Percentiles rank a stretch among this genome's conserved stretches.
phyloP scores from a whole-genome alignment of 441 rosid genomes.

The Pelargonium australe region DNA sequence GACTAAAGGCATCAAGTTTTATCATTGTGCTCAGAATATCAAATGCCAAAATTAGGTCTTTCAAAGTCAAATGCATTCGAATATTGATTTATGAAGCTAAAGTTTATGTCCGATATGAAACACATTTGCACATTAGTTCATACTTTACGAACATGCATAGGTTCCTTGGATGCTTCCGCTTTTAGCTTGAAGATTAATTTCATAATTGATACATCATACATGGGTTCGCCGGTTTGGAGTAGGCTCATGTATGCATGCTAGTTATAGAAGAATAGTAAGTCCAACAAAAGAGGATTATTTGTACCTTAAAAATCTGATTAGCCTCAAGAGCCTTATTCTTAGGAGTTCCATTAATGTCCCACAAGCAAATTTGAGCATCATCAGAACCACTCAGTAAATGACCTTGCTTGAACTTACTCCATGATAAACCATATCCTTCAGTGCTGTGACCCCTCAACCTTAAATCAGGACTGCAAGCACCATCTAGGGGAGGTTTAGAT shows the following conservation, averaged over 20 bases:
- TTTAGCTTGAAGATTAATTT: not conserved
- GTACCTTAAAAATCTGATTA: conserved; percentile 68
- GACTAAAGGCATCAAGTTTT: not conserved
- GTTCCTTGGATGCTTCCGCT: not conserved
- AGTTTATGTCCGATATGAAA: not conserved
- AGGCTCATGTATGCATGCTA: not conserved
- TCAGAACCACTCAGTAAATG: conserved; percentile 91
- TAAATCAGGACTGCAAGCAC: conserved; percentile 80
- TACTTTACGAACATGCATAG: not conserved
- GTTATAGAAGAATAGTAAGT: not conserved
- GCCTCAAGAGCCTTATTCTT: conserved; percentile 80
- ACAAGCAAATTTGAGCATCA: conserved; percentile 90
- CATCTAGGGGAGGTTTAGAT: conserved; percentile 80
- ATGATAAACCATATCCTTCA: conserved; percentile 91
- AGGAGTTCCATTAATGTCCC: conserved; percentile 78
- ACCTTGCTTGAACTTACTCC: conserved; percentile 91
- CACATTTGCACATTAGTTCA: not conserved
- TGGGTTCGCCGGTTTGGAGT: not conserved
- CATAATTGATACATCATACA: not conserved
- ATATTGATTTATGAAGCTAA: not conserved
- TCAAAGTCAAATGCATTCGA: not conserved
- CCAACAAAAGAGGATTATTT: not conserved
- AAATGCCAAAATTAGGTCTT: not conserved
- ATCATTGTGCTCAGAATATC: too few relatives aligned
- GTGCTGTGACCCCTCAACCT: conserved; percentile 88